Conservation (phyloP, 371 early-diverging fungal genomes). For the Coemansia sp. region DNA sequence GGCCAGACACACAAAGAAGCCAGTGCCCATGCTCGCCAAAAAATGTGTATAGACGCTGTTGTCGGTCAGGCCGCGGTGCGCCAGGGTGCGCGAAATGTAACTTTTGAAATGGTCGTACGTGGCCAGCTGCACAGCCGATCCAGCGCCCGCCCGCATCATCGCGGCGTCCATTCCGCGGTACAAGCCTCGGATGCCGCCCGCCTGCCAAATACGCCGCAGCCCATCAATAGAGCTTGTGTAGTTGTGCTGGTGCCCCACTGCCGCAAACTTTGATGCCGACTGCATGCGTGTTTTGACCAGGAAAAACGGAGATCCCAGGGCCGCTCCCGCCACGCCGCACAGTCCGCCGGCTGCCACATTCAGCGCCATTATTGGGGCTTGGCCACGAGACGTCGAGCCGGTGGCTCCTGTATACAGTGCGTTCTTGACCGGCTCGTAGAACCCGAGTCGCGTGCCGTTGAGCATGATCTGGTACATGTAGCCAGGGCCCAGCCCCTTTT, state of each 20-base stretch:
- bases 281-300: slow-evolving; percentile 96
- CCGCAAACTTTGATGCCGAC: slow-evolving; percentile 69
- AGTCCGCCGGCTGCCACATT: slow-evolving; percentile 66
- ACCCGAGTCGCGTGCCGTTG: slow-evolving; percentile 90
- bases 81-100: slow-evolving; percentile 54
- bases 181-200: slow-evolving; percentile 74
- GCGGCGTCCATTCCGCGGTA: slow-evolving; percentile 89
- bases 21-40: slow-evolving; percentile 75
- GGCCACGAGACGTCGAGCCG: slow-evolving; percentile 10
- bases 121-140: slow-evolving; percentile 90
- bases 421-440: slow-evolving; percentile 79
- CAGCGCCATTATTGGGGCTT: slow-evolving; percentile 50
- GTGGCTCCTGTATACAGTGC: slow-evolving; percentile 23
- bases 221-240: slow-evolving; percentile 71
- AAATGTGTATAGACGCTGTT: slow-evolving; percentile 73
- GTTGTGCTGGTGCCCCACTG: slow-evolving; percentile 88
- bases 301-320: slow-evolving; percentile 84
- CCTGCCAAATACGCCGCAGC: slow-evolving; percentile 66
- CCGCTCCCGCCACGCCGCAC: slow-evolving; percentile 79
- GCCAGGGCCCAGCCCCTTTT: slow-evolving; percentile 87
- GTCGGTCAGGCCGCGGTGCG: slow-evolving; percentile 40
- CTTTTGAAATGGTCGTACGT: slow-evolving; percentile 83
- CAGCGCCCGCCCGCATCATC: slow-evolving; percentile 87
- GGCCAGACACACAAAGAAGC: slow-evolving; percentile 80
- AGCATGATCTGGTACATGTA: slow-evolving; percentile 90